These are phyloP conservation scores for Saccharomyces mikatae DNA, from an alignment of 805 yeast species.

Conservation along the genomic window DNA sequence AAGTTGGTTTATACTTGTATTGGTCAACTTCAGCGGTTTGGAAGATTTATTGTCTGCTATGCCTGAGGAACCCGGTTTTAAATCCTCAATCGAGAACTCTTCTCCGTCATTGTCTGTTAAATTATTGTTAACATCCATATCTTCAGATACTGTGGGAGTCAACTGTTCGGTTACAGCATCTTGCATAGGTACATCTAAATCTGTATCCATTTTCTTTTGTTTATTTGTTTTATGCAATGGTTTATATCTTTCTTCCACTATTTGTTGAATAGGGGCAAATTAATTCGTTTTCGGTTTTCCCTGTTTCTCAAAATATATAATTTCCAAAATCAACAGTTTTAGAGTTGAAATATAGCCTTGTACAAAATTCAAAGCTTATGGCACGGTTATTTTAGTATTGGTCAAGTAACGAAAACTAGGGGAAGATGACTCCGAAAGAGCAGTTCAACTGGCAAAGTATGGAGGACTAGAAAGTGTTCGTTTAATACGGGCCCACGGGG, in stretches of 20 bases:
- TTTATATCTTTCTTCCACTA: neutral
- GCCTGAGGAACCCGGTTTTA: slow-evolving; percentile 31
- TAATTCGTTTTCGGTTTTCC: neutral
- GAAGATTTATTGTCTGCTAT: slow-evolving; percentile 34
- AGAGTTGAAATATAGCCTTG: neutral
- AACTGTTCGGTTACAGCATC: slow-evolving; percentile 46
- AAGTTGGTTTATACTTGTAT: slow-evolving; percentile 53
- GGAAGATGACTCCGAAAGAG: neutral
- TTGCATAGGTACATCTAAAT: slow-evolving; percentile 79
- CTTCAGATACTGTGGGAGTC: slow-evolving; percentile 29
- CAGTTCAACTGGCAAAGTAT: neutral
- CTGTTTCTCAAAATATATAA: neutral
- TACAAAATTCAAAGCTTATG: neutral
- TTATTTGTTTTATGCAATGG: neutral
- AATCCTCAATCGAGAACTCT: slow-evolving; percentile 19
- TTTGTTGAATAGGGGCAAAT: neutral
- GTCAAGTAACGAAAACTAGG: neutral
- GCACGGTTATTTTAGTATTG: neutral
- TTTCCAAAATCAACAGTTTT: neutral
- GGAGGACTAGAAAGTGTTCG: neutral
- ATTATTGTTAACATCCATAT: slow-evolving; percentile 10
- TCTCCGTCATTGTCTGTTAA: slow-evolving; percentile 24
- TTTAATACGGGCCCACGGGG: neutral
- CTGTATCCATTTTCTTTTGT: slow-evolving; percentile 50
- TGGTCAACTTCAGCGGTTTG: slow-evolving; percentile 34